Conservation (phyloP, 2,329 filamentous ascomycete genomes). For the Achaetomium macrosporum region DNA sequence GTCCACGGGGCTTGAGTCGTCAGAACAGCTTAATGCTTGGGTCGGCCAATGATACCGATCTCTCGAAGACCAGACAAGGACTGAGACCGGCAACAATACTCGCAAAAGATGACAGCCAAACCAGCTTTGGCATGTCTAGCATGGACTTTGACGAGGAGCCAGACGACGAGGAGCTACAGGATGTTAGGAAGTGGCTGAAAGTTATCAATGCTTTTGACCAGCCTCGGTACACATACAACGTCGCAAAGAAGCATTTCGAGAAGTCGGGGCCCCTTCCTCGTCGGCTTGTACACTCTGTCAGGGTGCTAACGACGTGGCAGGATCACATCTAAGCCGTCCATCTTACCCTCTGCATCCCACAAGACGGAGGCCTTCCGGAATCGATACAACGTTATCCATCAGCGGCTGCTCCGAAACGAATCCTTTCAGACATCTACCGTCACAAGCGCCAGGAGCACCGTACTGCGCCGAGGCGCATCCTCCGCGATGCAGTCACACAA, state of each 20-base stretch:
- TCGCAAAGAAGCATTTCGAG: constrained; percentile 85
- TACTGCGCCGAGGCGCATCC: constrained; percentile 54
- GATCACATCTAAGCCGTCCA: constrained; percentile 57
- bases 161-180: constrained; percentile 54
- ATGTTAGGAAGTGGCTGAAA: constrained; percentile 78
- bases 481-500: constrained; percentile 66
- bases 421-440: constrained; percentile 82
- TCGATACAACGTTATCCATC: constrained; percentile 85
- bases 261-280: constrained; percentile 40
- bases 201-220: constrained; percentile 80
- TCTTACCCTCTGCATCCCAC: constrained; percentile 70
- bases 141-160: constrained; percentile 48
- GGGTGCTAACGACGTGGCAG: constrained; percentile 34
- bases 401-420: constrained; percentile 86
- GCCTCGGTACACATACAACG: constrained; percentile 71
- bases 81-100: constrained; percentile 42
- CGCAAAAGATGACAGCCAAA: constrained; percentile 54
- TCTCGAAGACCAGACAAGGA: constrained; percentile 51
- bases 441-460: constrained; percentile 50
- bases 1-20: constrained; percentile 49
- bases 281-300: no score
- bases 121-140: constrained; percentile 58
- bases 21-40: constrained; percentile 62
- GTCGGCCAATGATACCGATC: constrained; percentile 43
- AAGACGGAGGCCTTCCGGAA: constrained; percentile 86